Percentiles rank a stretch among this genome's conserved stretches.
Evolutionary conservation across 495 filamentous ascomycete genomes (phyloP).

Genomic region (Podospora anserina): DNA sequence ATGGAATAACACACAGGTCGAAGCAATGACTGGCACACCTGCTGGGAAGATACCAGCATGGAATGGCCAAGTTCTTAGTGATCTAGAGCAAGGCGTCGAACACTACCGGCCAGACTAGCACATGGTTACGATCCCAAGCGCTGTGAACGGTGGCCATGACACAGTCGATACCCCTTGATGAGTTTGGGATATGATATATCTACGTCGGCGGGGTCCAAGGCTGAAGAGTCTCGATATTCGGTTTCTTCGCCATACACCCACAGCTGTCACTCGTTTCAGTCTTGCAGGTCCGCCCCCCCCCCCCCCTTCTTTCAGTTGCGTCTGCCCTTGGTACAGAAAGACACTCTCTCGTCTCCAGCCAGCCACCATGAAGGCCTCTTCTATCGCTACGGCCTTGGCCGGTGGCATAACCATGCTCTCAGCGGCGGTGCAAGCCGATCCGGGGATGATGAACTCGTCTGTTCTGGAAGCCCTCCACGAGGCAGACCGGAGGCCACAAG

Average conservation of each 20-base stretch:
- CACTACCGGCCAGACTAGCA: neutral
- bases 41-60: neutral
- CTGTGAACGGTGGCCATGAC: neutral
- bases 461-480: conserved; percentile 1
- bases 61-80: neutral
- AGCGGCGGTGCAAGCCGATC: conserved; percentile 23
- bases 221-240: neutral
- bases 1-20: neutral
- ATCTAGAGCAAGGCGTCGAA: neutral
- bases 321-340: too few relatives aligned
- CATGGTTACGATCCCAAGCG: neutral
- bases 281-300: neutral
- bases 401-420: neutral
- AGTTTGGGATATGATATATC: neutral
- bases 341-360: neutral
- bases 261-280: neutral
- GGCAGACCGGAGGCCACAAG: conserved; percentile 18
- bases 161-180: neutral
- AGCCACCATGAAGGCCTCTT: conserved; percentile 5
- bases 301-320: neutral
- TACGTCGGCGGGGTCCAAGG: neutral
- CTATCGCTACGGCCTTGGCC: conserved; percentile 1
- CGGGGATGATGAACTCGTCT: conserved; percentile 26
- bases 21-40: neutral
- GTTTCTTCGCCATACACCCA: neutral